phyloP scores from a whole-genome alignment of 2,329 filamentous ascomycete species.

The Penicillium sp. region DNA sequence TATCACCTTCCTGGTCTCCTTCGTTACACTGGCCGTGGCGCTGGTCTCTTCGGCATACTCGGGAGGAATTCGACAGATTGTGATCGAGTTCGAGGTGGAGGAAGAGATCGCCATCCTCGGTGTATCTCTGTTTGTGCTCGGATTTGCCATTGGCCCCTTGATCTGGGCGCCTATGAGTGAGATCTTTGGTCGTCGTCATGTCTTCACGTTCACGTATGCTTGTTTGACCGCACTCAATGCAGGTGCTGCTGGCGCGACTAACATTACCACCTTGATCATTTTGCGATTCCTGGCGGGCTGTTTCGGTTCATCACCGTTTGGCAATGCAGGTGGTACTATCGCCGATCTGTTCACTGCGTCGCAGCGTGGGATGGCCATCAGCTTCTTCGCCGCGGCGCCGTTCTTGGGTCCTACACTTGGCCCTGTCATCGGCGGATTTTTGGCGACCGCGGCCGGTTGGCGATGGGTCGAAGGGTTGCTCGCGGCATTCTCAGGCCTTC shows the following conservation, averaged over 20 bases:
- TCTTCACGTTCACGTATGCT: constrained; percentile 24
- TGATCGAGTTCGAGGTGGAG: constrained; percentile 26
- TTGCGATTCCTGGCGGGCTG: constrained; percentile 60
- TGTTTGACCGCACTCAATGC: constrained; percentile 57
- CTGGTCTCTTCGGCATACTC: constrained; percentile 38
- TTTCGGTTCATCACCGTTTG: constrained; percentile 56
- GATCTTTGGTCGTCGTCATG: constrained; percentile 28
- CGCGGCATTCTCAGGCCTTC: constrained; percentile 55
- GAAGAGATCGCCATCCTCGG: constrained; percentile 35
- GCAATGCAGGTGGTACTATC: constrained; percentile 56
- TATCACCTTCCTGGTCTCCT: constrained; percentile 31
- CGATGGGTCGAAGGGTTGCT: constrained; percentile 61
- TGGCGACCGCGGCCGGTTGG: constrained; percentile 59
- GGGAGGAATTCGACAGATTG: constrained; percentile 31
- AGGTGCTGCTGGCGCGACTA: constrained; percentile 51
- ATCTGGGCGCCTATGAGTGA: constrained; percentile 37
- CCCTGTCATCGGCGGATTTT: constrained; percentile 61
- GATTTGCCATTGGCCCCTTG: constrained; percentile 41
- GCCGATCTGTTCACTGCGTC: constrained; percentile 53
- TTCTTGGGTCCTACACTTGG: constrained; percentile 59
- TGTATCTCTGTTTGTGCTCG: constrained; percentile 40
- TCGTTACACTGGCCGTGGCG: constrained; percentile 35
- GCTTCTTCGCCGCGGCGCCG: constrained; percentile 61
- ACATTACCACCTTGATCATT: constrained; percentile 55
- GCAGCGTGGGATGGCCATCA: constrained; percentile 52